Evolutionary conservation across 2,329 filamentous ascomycete species (phyloP).

Genomic region (Sordariomycetes sp.): DNA sequence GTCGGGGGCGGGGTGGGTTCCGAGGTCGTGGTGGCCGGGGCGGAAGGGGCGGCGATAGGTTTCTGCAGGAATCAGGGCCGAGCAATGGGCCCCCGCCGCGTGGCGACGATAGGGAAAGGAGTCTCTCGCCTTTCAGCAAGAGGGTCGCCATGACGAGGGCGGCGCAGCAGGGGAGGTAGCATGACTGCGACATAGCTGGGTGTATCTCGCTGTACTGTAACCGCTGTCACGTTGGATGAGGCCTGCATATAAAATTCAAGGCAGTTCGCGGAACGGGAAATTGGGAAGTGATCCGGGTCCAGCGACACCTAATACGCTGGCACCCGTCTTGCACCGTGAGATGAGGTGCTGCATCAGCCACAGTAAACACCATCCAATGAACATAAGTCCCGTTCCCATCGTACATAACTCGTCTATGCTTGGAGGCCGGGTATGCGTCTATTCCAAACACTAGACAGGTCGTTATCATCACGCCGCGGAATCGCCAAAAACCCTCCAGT

Average conservation of each 20-base stretch:
- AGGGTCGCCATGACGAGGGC: conserved; percentile 3
- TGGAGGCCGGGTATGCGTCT: background rate
- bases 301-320: background rate
- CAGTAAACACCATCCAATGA: background rate
- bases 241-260: background rate
- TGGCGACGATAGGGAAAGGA: conserved; percentile 1
- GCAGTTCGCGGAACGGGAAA: background rate
- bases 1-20: background rate
- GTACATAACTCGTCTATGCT: background rate
- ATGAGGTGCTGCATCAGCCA: background rate
- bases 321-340: background rate
- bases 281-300: too few relatives aligned
- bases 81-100: background rate
- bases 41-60: background rate
- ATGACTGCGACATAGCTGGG: background rate
- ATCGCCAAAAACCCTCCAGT: conserved; percentile 1
- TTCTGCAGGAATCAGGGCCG: background rate
- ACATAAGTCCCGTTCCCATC: background rate
- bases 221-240: background rate
- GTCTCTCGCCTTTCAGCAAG: conserved; percentile 4
- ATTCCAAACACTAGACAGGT: background rate
- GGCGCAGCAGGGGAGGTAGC: background rate
- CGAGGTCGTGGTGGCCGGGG: background rate
- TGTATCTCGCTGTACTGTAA: background rate
- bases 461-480: background rate